Base-by-base conservation (phyloP, 116 monocot genomes). In the Zostera marina region DNA sequence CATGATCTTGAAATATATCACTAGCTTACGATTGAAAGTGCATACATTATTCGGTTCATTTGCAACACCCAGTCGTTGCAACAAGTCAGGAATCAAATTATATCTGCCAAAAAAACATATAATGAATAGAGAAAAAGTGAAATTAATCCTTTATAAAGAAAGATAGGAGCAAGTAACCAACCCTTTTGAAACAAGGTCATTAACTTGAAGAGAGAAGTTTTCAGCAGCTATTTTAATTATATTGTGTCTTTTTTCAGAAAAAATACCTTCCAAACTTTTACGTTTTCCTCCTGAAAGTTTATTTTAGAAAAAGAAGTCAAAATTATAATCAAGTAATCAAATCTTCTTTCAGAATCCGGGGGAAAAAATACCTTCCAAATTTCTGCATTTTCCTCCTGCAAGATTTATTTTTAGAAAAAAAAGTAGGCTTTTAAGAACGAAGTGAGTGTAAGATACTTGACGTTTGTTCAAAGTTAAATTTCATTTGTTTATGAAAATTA, bases 61-160 rank as follows among this genome's bases (percentile, higher is more conserved):
- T 16, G n/a, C 17, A 49, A 63, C 38, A 51, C 63, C 63, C 16
- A 63, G 48, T n/a, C 63, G 63, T 22, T 20, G 32, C 52, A 63
- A 11, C 16, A 63, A 63, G 17, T 25, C 15, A 32, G 63, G 63
- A 63, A 63, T 63, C 40, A 63, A 39, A 47, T 49, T 15, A 49
- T 14, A 38, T 51, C 62, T 62, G 32, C 39, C 11, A 51, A 26
- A 47, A 40, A 12, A 49, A 39, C 8, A 9, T 46, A 21, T 47
- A n/a, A 15, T 16, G 5, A 40, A 63, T 2, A 12, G 11, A 62
- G 21, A 3, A 48, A 21, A 11, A 21, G 51, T 44, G 26, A 51
- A 8, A 52, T 4, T 32, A 57, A 41, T 57, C 44, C 10, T 17
- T 17, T 9, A 44, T 21, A 44, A 63, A 39, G 16, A 48, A 16